Conservation (phyloP, 805 yeast genomes). For the Ogataea parapolymorpha region DNA sequence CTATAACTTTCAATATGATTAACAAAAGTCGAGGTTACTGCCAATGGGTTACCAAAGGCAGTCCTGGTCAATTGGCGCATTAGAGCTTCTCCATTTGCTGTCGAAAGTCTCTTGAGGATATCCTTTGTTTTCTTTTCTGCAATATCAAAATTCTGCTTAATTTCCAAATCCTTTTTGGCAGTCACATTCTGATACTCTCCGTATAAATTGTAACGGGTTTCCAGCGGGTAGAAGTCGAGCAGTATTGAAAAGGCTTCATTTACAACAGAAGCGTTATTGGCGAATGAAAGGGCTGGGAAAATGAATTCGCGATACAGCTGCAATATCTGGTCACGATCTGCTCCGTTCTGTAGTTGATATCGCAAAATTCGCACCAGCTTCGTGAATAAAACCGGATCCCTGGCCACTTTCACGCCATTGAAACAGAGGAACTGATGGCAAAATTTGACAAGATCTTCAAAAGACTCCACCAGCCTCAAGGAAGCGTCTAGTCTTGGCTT, state of each 20-base stretch:
- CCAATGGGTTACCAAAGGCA: slow-evolving; percentile 73
- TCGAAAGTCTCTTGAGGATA: slow-evolving; percentile 74
- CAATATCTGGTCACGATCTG: slow-evolving; percentile 44
- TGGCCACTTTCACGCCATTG: slow-evolving; percentile 53
- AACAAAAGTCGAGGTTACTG: slow-evolving; percentile 66
- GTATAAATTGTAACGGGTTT: slow-evolving; percentile 70
- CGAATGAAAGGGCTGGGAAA: slow-evolving; percentile 55
- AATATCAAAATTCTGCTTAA: slow-evolving; percentile 57
- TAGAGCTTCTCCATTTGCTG: slow-evolving; percentile 70
- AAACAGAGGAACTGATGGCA: slow-evolving; percentile 45
- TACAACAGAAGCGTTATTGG: slow-evolving; percentile 56
- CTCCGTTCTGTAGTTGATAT: slow-evolving; percentile 33
- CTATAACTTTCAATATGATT: slow-evolving; percentile 90
- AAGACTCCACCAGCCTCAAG: slow-evolving; percentile 36
- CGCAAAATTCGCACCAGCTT: slow-evolving; percentile 61
- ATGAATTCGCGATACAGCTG: slow-evolving; percentile 62
- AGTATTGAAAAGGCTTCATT: slow-evolving; percentile 59
- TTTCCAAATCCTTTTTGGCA: slow-evolving; percentile 50
- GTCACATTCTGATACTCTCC: slow-evolving; percentile 68
- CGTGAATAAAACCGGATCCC: slow-evolving; percentile 45
- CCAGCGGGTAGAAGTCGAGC: slow-evolving; percentile 46
- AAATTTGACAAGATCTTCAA: slow-evolving; percentile 45
- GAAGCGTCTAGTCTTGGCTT: slow-evolving; percentile 22
- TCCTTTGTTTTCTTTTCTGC: slow-evolving; percentile 80
- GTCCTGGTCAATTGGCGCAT: slow-evolving; percentile 71